phyloP scores from a whole-genome alignment of 768 basidiomycete genomes.

The Kwoniella dejecticola region DNA sequence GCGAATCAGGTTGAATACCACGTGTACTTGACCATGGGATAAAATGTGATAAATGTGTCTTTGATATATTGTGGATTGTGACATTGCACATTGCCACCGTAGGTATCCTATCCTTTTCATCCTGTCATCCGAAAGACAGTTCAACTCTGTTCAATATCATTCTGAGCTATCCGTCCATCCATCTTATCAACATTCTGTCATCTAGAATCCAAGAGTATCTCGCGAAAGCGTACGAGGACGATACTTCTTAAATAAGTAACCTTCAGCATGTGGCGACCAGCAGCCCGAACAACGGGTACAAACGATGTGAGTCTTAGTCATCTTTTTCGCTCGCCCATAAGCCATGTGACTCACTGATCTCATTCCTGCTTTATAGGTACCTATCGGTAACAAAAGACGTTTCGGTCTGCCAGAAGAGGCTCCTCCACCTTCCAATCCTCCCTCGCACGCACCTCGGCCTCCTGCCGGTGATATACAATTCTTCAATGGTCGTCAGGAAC shows the following conservation, averaged over 20 bases:
- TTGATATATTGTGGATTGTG: background rate
- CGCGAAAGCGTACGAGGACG: background rate
- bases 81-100: background rate
- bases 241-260: background rate
- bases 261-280: slow-evolving; percentile 57
- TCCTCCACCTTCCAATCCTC: slow-evolving; percentile 79
- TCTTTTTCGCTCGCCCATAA: background rate
- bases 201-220: too few relatives aligned
- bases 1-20: background rate
- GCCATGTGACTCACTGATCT: background rate
- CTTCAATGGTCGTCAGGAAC: slow-evolving; percentile 57
- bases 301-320: slow-evolving; percentile 69
- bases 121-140: background rate
- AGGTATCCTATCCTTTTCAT: background rate
- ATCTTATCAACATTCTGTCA: too few relatives aligned
- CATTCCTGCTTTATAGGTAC: slow-evolving; percentile 57
- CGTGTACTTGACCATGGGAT: slow-evolving; percentile 2
- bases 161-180: too few relatives aligned
- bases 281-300: slow-evolving; percentile 84
- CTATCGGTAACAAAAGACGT: slow-evolving; percentile 82
- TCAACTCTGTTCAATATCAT: background rate
- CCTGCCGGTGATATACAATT: slow-evolving; percentile 57
- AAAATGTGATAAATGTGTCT: slow-evolving; percentile 1
- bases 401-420: slow-evolving; percentile 85
- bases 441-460: slow-evolving; percentile 82